Evolutionary conservation across 345 rosid genomes (phyloP), one percentile per base, ranked within the genome.

Genomic region (Lepidium aucheri): DNA sequence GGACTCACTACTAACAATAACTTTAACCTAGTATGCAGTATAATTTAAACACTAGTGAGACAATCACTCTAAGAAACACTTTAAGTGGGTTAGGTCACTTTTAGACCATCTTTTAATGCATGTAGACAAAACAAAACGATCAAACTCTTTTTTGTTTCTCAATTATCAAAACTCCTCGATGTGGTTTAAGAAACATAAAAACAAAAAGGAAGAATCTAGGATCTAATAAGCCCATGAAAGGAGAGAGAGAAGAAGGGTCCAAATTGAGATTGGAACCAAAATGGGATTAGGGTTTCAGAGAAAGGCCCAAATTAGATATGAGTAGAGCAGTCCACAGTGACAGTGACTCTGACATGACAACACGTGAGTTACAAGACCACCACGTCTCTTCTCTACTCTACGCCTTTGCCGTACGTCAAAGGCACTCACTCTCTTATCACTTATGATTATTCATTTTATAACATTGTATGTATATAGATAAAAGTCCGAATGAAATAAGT

Each of bases 351-450:
- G 63, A 70, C 69, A 45, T 36, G 68, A 70, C 75, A 70, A 51
- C 12, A 45, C 57, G 45, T 13, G 13, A 45, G 36, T 71, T 54
- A 63, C 44, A 63, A 52, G 54, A 43, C 54, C 54, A 67, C 28
- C 63, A 53, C 38, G 42, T 38, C 57, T 38, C 57, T 63, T 1
- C 5, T 28, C 42, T 70, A 46, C 44, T 28, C 69, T 70, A 53
- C 51, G 49, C 62, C 69, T 62, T 53, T 62, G 75, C 69, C 75
- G 75, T 70, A 54, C 75, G 69, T 53, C 42, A 36, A 62, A 13
- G 57, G 68, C 68, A 70, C 50, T 49, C 53, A 35, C 74, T 17
- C 33, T 6, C 17, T 18, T 13, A 43, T 39, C 74, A 24, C 46
- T 39, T 7, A 14, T 16, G 17, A 1, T 47, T 44, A 15, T 39